Percentiles rank a stretch among this genome's conserved stretches.
phyloP scores from a whole-genome alignment of 106 monocot species.

The Gastrodia elata region DNA sequence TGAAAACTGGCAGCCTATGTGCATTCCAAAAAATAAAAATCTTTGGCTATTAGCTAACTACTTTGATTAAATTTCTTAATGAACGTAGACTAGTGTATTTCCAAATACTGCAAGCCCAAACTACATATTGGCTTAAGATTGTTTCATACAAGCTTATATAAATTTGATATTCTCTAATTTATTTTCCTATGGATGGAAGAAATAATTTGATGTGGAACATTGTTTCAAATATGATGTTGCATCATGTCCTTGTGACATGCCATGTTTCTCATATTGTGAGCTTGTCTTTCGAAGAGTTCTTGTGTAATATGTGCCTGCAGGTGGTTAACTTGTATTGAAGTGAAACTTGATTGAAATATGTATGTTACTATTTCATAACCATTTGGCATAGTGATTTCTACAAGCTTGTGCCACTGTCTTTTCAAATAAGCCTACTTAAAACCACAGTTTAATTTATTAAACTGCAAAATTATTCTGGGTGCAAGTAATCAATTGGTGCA shows the following conservation, averaged over 20 bases:
- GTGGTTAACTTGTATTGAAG: background rate
- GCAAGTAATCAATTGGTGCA: too few relatives aligned
- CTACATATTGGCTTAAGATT: constrained; percentile 1
- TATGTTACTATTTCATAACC: background rate
- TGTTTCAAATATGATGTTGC: background rate
- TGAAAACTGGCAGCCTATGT: background rate
- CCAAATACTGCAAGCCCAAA: background rate
- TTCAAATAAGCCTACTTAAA: too few relatives aligned
- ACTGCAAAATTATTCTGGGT: too few relatives aligned
- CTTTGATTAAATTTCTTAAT: background rate
- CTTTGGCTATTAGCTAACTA: background rate
- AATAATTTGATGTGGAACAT: background rate
- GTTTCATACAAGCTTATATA: background rate
- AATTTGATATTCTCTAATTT: background rate
- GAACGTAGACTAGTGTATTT: background rate
- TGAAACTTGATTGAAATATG: background rate
- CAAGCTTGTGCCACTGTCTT: too few relatives aligned
- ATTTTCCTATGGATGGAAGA: background rate
- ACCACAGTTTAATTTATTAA: too few relatives aligned
- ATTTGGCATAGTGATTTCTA: too few relatives aligned
- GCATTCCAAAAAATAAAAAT: background rate
- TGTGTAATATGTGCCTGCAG: background rate
- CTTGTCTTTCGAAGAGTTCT: background rate
- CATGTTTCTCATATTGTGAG: background rate
- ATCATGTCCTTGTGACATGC: background rate